Evolutionary conservation across 169 alveolate species (phyloP).

Genomic region (Eimeria zaria): DNA sequence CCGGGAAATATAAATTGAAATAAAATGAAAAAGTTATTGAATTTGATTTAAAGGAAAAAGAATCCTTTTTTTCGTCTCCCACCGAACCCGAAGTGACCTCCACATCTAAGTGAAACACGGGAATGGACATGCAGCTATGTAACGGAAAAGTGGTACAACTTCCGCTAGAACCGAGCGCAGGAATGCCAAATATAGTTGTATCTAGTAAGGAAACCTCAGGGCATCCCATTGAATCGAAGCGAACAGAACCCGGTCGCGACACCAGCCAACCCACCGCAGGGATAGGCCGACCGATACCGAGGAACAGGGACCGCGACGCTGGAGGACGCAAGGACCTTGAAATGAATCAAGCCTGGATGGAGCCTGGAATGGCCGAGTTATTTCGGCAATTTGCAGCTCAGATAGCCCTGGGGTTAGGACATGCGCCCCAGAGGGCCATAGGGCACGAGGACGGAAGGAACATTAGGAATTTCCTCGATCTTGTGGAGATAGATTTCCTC

Average conservation of each 20-base stretch:
- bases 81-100: constrained; percentile 10
- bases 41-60: neutral
- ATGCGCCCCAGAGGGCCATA: neutral
- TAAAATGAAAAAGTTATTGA: neutral
- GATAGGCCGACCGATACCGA: constrained; percentile 26
- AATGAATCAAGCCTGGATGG: constrained; percentile 16
- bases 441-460: constrained; percentile 6
- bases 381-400: neutral
- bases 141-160: constrained; percentile 18
- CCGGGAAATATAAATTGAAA: neutral
- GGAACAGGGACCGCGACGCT: constrained; percentile 8
- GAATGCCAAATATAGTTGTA: constrained; percentile 20
- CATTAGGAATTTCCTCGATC: constrained; percentile 2
- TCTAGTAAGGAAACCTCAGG: neutral
- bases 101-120: neutral
- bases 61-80: neutral
- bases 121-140: neutral
- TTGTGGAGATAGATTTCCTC: neutral
- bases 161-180: constrained; percentile 1
- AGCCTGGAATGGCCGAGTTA: neutral
- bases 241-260: constrained; percentile 22
- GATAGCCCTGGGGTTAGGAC: neutral
- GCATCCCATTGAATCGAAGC: constrained; percentile 4
- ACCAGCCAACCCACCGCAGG: constrained; percentile 29
- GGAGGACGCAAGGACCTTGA: neutral